Evolutionary conservation across 1,284 basidiomycete species (phyloP).

Genomic region (Xerocomus nothofagi): DNA sequence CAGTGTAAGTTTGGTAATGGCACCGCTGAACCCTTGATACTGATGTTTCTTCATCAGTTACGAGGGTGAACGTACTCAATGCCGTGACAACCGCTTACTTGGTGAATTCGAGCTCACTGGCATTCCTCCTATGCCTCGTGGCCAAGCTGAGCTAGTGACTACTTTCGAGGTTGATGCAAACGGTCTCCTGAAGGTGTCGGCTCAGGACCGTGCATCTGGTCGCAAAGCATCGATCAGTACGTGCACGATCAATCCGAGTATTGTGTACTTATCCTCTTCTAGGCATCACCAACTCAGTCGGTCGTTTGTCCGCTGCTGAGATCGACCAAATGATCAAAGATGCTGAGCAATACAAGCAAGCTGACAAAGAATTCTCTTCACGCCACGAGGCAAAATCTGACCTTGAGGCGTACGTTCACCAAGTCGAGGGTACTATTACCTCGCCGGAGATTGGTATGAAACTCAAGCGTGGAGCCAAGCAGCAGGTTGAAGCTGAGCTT

Average conservation of each 20-base stretch:
- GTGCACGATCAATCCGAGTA: constrained; percentile 27
- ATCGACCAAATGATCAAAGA: constrained; percentile 99
- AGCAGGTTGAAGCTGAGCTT: constrained; percentile 92
- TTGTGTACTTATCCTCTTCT: constrained; percentile 19
- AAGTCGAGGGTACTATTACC: constrained; percentile 90
- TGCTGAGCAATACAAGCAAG: constrained; percentile 93
- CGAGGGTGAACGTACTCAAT: constrained; percentile 97
- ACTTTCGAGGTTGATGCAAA: constrained; percentile 99
- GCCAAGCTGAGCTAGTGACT: constrained; percentile 93
- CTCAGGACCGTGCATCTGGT: constrained; percentile 91
- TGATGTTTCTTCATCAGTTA: constrained; percentile 49
- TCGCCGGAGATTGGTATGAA: constrained; percentile 95
- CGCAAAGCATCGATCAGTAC: constrained; percentile 94
- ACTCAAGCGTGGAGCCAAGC: constrained; percentile 93
- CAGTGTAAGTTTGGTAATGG: constrained; percentile 60
- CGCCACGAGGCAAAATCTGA: constrained; percentile 96
- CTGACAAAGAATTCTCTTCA: constrained; percentile 95
- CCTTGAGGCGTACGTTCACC: constrained; percentile 93
- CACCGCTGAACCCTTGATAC: not conserved
- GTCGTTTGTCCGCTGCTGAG: constrained; percentile 91
- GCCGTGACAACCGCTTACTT: constrained; percentile 94
- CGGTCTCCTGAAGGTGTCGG: constrained; percentile 94
- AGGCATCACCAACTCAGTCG: constrained; percentile 95
- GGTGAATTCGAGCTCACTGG: constrained; percentile 98
- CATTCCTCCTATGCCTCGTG: constrained; percentile 95